Percentiles rank a stretch among this genome's conserved stretches.
Evolutionary conservation across 2,329 filamentous ascomycete species (phyloP).

Genomic region (Podosphaera fusca): DNA sequence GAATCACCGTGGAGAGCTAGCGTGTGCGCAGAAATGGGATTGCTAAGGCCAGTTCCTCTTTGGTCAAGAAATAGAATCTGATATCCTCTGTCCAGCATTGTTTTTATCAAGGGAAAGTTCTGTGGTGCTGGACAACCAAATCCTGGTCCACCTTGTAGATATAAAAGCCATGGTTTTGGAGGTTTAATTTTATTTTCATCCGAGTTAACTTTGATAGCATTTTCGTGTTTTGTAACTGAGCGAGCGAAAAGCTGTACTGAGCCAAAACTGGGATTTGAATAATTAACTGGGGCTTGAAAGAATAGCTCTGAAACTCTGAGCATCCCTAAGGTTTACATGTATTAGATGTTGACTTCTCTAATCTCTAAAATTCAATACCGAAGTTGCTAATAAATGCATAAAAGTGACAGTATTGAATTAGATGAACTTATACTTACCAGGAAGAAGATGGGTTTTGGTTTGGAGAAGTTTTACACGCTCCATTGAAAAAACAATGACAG

Average conservation of each 20-base stretch:
- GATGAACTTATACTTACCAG: slow-evolving; percentile 3
- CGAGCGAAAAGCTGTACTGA: slow-evolving; percentile 58
- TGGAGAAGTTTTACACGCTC: slow-evolving; percentile 4
- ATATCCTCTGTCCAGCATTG: slow-evolving; percentile 57
- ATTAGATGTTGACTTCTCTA: slow-evolving; percentile 1
- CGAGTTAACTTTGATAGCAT: slow-evolving; percentile 19
- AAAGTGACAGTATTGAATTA: not conserved
- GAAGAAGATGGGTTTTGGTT: slow-evolving; percentile 4
- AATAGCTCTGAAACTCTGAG: slow-evolving; percentile 61
- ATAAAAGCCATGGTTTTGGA: slow-evolving; percentile 39
- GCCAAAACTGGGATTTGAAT: slow-evolving; percentile 44
- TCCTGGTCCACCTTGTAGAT: slow-evolving; percentile 70
- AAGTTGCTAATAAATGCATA: not conserved
- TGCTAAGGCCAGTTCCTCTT: slow-evolving; percentile 68
- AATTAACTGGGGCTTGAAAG: slow-evolving; percentile 70
- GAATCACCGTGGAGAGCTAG: slow-evolving; percentile 40
- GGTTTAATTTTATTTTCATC: slow-evolving; percentile 21
- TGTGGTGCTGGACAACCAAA: slow-evolving; percentile 56
- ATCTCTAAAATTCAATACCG: no score
- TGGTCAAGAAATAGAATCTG: slow-evolving; percentile 77
- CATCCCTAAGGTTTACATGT: slow-evolving; percentile 29
- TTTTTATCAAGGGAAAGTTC: slow-evolving; percentile 44
- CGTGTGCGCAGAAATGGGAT: slow-evolving; percentile 51
- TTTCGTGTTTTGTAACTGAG: slow-evolving; percentile 43
- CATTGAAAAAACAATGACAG: no score